Conservation (phyloP, 1,139 yeast genomes). For the Yamadazyma taylorii region DNA sequence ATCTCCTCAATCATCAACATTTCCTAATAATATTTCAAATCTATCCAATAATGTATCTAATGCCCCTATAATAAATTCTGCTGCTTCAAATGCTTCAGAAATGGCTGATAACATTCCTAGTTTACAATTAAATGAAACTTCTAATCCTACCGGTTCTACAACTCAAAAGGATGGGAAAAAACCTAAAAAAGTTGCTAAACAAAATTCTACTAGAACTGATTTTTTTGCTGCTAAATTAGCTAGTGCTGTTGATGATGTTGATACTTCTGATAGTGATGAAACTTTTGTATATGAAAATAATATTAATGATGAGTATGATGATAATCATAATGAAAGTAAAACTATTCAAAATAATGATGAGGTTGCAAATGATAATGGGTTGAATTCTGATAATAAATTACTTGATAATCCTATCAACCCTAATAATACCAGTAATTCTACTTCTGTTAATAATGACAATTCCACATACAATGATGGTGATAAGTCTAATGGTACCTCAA, state of each 20-base stretch:
- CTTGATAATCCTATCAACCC: background rate
- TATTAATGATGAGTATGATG: conserved; percentile 13
- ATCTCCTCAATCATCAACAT: conserved; percentile 31
- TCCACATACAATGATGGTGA: background rate
- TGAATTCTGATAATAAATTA: background rate
- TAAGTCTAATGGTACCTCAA: background rate
- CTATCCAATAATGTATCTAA: conserved; percentile 3
- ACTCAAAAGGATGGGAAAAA: conserved; percentile 11
- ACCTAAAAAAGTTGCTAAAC: conserved; percentile 25
- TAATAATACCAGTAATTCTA: background rate
- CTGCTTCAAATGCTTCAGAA: conserved; percentile 11
- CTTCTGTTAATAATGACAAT: background rate
- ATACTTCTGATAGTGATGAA: conserved; percentile 85
- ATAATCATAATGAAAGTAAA: conserved; percentile 6
- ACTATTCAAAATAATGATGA: conserved; percentile 1
- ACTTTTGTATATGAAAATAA: conserved; percentile 85
- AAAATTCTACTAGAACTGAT: conserved; percentile 69
- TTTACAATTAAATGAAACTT: conserved; percentile 12
- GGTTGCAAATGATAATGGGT: background rate
- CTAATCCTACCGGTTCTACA: conserved; percentile 3
- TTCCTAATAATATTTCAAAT: conserved; percentile 20
- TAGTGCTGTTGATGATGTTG: conserved; percentile 89
- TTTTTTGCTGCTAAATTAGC: conserved; percentile 93
- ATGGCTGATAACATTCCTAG: conserved; percentile 15
- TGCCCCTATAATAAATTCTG: background rate